Base-by-base conservation (phyloP, 1,284 basidiomycete genomes). In the Puccinia hordei region DNA sequence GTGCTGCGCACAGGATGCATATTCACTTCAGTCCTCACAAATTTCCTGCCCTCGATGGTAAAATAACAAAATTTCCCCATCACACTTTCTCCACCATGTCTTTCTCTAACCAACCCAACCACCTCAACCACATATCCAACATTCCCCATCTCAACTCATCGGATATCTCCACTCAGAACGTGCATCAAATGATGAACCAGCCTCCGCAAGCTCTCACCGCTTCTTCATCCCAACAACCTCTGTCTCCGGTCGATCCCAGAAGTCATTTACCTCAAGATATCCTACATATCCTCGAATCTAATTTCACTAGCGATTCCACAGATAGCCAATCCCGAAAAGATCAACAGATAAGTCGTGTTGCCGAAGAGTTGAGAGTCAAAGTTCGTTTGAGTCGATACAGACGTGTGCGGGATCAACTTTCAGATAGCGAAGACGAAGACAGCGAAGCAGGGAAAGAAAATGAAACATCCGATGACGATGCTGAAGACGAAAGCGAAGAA, bases 351-450 rank as follows among this genome's bases (percentile, higher is more conserved):
- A 55, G 51, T 59, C 49, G 68, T 27, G 68, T 72, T 44, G 68
- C 68, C 19, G 77, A 79, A 63, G 77, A 72, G 24, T 38, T 79
- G 41, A 72, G 68, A 35, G 53, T 79, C 9, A 59, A 79, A 51
- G 68, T 63, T 35, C 77, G 77, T 22, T 51, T 79, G 8, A 72
- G 68, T 63, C 77, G 68, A n/a, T 79, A 79, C 71, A 22, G 44
- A 51, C 49, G 57, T 10, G 66, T 69, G 12, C 65, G 66, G 22
- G 77, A 79, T 61, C 65, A 79, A 63, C 35, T 63, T 17, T 55
- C 77, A 19, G 68, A 72, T 46, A 71, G 68, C 44, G 51, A 79
- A 51, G 68, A 55, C 35, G 77, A 79, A 46, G 49, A 63, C 24
- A 27, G 55, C 19, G n/a, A 57, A 27, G 24, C n/a, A 17, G 49